A percentile compares a stretch with the other conserved stretches of the same genome.
Conservation (phyloP, 805 yeast genomes). For the Clavispora vitiphila region DNA sequence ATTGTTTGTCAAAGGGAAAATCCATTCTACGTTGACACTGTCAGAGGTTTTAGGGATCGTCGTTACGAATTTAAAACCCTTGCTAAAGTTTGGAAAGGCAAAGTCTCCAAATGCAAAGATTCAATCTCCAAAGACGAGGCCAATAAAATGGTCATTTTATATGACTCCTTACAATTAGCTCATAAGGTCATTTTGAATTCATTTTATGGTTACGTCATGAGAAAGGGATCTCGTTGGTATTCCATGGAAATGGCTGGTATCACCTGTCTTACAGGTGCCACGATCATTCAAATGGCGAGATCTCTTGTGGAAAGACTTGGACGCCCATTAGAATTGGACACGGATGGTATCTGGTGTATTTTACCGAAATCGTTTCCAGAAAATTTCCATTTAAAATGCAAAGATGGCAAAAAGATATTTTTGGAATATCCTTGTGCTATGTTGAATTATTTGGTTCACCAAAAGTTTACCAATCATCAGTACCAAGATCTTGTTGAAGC, state of each 20-base stretch:
- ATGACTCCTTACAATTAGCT: slow-evolving; percentile 93
- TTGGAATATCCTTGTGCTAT: slow-evolving; percentile 94
- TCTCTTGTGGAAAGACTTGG: slow-evolving; percentile 88
- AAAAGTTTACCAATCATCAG: slow-evolving; percentile 87
- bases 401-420: slow-evolving; percentile 70
- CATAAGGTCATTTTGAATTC: slow-evolving; percentile 96
- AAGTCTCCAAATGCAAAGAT: slow-evolving; percentile 55
- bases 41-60: slow-evolving; percentile 89
- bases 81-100: slow-evolving; percentile 92
- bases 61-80: slow-evolving; percentile 92
- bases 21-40: slow-evolving; percentile 94
- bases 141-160: slow-evolving; percentile 84
- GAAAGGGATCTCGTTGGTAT: slow-evolving; percentile 98
- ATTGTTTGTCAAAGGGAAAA: slow-evolving; percentile 96
- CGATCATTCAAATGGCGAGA: slow-evolving; percentile 96
- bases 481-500: slow-evolving; percentile 84
- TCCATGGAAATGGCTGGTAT: slow-evolving; percentile 99
- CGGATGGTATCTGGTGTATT: slow-evolving; percentile 99
- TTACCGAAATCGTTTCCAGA: slow-evolving; percentile 93
- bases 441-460: slow-evolving; percentile 90
- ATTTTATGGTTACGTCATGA: slow-evolving; percentile 97
- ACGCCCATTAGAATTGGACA: slow-evolving; percentile 91
- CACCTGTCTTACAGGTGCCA: slow-evolving; percentile 96
- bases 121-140: slow-evolving; percentile 78
- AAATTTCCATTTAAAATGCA: slow-evolving; percentile 62